phyloP scores from a whole-genome alignment of 352 stramenopile species.

The Pythium vanterpoolii region DNA sequence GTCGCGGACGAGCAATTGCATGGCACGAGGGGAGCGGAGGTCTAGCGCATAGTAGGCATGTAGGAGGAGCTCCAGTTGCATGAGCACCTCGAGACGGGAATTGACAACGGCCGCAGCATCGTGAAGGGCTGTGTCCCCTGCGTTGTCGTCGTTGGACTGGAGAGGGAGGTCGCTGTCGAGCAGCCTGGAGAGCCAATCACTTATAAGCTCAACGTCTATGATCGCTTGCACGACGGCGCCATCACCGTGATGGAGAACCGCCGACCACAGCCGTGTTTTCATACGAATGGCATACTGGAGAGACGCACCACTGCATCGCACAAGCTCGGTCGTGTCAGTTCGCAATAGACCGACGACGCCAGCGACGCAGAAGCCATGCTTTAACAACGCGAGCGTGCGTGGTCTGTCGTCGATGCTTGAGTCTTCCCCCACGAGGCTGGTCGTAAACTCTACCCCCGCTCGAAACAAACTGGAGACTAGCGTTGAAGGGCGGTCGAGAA shows the following conservation, averaged over 20 bases:
- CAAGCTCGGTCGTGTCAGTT: neutral
- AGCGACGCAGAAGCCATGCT: neutral
- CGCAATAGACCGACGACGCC: neutral
- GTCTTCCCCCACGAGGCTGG: too few relatives aligned
- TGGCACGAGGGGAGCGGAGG: neutral
- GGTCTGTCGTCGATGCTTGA: neutral
- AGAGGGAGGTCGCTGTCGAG: slow-evolving; percentile 6
- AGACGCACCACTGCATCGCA: too few relatives aligned
- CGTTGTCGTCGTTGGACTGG: neutral
- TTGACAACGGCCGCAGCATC: slow-evolving; percentile 4
- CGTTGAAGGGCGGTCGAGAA: neutral
- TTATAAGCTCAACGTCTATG: slow-evolving; percentile 2
- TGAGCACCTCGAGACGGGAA: slow-evolving; percentile 6
- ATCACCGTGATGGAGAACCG: slow-evolving; percentile 10
- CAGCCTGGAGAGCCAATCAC: neutral
- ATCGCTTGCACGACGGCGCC: slow-evolving; percentile 5
- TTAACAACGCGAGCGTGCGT: neutral
- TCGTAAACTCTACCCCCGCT: too few relatives aligned
- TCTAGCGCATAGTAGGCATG: neutral
- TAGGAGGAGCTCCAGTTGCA: slow-evolving; percentile 12
- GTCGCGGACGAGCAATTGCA: slow-evolving; percentile 4
- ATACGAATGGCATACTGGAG: neutral
- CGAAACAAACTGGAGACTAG: neutral
- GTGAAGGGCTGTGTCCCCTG: neutral
- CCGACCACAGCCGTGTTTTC: slow-evolving; percentile 16